Base-by-base conservation (phyloP, 495 filamentous ascomycete species). In the Bryoglossum gracile region DNA sequence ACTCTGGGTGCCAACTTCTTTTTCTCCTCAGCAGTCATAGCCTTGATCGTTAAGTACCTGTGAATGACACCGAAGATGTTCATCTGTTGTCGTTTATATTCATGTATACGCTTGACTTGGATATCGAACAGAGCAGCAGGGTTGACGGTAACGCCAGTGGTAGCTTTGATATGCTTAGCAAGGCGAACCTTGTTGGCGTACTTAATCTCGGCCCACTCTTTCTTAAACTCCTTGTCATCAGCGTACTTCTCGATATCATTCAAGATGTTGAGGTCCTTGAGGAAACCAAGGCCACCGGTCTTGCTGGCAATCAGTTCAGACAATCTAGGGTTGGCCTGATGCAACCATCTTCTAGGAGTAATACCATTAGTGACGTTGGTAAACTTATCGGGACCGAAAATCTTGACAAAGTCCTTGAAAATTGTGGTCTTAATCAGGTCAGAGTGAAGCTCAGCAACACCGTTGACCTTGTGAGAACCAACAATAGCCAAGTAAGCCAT, bases 41-140 rank as follows among this genome's bases (percentile, higher is more conserved):
- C 68, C 65, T 98, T 98, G 61, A 98, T 82, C 18, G 73, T 80
- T 13, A 98, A 77, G 63, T 97, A 98, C 36, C 92, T 83, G 64
- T 95, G 85, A 58, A 98, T 97, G 50, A 95, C 87, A 42, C 92
- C 92, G 57, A 98, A 96, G 62, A 98, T 96, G 71, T 98, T 98
- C 60, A 98, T 81, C 63, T 98, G 92, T 69, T 98, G 92, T 43
- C 92, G 85, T 75, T 98, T 98, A 69, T 98, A 98, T 71, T 98
- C 92, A 68, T 98, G 92, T 62, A 98, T 98, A 54, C 92, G 86
- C 74, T 98, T 98, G 47, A 97, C 92, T 64, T 98, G 92, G 8
- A 98, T 84, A 60, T 98, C 92, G 57, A 98, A 98, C 25, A 98
- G 75, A 0, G 91, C 79, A 19, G 81, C 72, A 1, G 92, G 94